These are phyloP conservation scores for Boletellus ananiceps DNA, from an alignment of 768 basidiomycete species.

Conservation along the genomic window DNA sequence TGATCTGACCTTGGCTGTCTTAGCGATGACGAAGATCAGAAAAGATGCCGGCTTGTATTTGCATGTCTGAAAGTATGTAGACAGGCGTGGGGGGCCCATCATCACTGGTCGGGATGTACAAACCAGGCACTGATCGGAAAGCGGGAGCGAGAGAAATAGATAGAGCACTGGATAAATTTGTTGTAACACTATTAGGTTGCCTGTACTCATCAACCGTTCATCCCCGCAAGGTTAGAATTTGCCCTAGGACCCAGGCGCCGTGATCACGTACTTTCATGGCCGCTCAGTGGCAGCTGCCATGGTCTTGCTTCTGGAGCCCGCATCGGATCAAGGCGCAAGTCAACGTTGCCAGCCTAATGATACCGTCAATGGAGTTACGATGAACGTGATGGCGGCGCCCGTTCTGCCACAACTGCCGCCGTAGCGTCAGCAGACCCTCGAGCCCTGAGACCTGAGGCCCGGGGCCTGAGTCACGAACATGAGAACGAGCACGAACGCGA, in stretches of 20 bases:
- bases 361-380: too few relatives aligned
- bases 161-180: neutral
- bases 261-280: neutral
- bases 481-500: too few relatives aligned
- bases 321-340: too few relatives aligned
- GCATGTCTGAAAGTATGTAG: constrained; percentile 37
- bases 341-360: too few relatives aligned
- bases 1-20: neutral
- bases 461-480: too few relatives aligned
- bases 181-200: neutral
- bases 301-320: too few relatives aligned
- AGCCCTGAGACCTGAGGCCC: too few relatives aligned
- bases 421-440: too few relatives aligned
- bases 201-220: neutral
- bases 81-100: neutral
- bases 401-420: too few relatives aligned
- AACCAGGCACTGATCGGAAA: neutral
- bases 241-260: too few relatives aligned
- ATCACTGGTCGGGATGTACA: neutral
- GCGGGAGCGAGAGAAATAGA: neutral
- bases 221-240: neutral
- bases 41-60: constrained; percentile 60
- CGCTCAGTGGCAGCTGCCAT: neutral
- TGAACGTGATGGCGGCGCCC: too few relatives aligned
- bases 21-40: constrained; percentile 88